A percentile compares a stretch with the other conserved stretches of the same genome.
Conservation (phyloP, 2,329 filamentous ascomycete species). For the Colletotrichum theobromicola region DNA sequence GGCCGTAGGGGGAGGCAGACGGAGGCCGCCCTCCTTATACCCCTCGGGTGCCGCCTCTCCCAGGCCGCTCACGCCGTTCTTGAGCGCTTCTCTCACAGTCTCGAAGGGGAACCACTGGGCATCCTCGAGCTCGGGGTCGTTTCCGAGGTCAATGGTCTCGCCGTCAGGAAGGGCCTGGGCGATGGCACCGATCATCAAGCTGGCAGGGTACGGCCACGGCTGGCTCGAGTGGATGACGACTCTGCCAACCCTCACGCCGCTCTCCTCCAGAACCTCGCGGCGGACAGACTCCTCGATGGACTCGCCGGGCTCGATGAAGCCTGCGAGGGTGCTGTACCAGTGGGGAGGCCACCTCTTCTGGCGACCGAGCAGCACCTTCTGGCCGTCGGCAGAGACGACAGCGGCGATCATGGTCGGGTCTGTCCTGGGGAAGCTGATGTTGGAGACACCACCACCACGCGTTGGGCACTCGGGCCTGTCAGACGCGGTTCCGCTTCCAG, state of each 20-base stretch:
- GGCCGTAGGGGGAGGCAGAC: constrained; percentile 83
- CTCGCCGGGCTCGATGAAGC: constrained; percentile 86
- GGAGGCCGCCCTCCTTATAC: constrained; percentile 78
- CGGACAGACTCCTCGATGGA: constrained; percentile 85
- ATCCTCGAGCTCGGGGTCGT: constrained; percentile 90
- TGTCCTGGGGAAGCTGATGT: constrained; percentile 89
- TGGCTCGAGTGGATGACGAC: constrained; percentile 85
- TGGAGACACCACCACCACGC: constrained; percentile 82
- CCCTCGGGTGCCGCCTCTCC: constrained; percentile 67
- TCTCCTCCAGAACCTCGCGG: constrained; percentile 86
- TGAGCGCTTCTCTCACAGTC: constrained; percentile 78
- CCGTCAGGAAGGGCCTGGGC: constrained; percentile 81
- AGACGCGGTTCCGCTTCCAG: constrained; percentile 47
- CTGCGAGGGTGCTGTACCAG: constrained; percentile 90
- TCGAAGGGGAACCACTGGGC: constrained; percentile 88
- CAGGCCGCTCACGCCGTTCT: constrained; percentile 69
- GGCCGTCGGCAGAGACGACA: constrained; percentile 80
- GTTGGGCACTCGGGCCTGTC: constrained; percentile 78
- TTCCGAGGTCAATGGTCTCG: constrained; percentile 80
- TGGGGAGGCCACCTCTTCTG: constrained; percentile 81
- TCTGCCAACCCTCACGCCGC: constrained; percentile 75
- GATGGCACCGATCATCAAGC: constrained; percentile 86
- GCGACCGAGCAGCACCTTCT: constrained; percentile 81
- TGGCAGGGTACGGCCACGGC: constrained; percentile 87
- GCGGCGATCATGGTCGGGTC: constrained; percentile 97